Evolutionary conservation across 768 basidiomycete species (phyloP).

Genomic region (Piloderma croceum): DNA sequence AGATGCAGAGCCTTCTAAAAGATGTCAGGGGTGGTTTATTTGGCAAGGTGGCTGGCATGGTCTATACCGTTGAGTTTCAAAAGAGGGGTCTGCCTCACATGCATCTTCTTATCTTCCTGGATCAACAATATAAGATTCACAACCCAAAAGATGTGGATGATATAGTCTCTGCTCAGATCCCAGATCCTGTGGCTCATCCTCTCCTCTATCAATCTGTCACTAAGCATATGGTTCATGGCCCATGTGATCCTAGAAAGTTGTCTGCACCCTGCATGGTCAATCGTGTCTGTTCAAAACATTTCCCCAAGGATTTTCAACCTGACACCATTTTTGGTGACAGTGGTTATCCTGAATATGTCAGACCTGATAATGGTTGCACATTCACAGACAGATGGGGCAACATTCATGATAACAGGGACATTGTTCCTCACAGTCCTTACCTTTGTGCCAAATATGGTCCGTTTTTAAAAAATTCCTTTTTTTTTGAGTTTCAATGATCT

Average conservation of each 20-base stretch:
- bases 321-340: conserved; percentile 31
- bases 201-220: conserved; percentile 35
- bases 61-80: conserved; percentile 55
- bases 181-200: conserved; percentile 35
- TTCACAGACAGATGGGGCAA: no score
- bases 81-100: conserved; percentile 52
- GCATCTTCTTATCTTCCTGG: conserved; percentile 44
- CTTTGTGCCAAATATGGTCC: no score
- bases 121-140: conserved; percentile 25
- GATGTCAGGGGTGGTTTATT: conserved; percentile 36
- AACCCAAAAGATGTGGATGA: conserved; percentile 34
- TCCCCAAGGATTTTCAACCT: conserved; percentile 34
- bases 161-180: conserved; percentile 37
- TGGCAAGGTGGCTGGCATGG: conserved; percentile 36
- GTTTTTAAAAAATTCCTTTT: no score
- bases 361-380: no score
- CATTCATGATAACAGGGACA: no score
- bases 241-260: conserved; percentile 34
- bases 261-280: conserved; percentile 37
- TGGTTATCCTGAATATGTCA: no score
- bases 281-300: conserved; percentile 38
- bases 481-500: no score
- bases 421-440: no score
- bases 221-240: conserved; percentile 43
- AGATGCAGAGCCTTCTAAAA: conserved; percentile 31